Conservation (phyloP, 495 filamentous ascomycete genomes). For the Hapsidospora chrysogenum region DNA sequence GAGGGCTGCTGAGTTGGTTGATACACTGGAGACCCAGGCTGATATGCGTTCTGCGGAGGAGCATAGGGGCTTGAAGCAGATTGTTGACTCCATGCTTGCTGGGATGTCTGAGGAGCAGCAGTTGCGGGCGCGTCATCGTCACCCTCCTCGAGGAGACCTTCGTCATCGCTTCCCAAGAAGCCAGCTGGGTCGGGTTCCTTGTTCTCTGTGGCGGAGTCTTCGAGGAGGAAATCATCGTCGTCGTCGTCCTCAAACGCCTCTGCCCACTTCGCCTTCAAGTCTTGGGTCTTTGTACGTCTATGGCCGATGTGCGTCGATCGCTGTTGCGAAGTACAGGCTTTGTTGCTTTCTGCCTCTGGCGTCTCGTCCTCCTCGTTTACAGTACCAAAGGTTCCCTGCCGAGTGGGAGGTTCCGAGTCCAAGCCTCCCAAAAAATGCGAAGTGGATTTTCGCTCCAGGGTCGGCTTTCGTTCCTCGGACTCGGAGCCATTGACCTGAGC, state of each 20-base stretch:
- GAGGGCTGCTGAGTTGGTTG: no score
- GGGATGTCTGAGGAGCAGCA: no score
- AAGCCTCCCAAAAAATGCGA: constrained; percentile 31
- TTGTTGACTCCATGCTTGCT: constrained; percentile 1
- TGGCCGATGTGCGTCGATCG: neutral
- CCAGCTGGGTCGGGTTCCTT: constrained; percentile 33
- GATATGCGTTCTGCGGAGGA: neutral
- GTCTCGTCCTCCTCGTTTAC: constrained; percentile 6
- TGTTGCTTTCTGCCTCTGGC: neutral
- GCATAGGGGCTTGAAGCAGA: neutral
- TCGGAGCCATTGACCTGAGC: constrained; percentile 16
- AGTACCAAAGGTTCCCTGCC: neutral
- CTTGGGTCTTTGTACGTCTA: constrained; percentile 9
- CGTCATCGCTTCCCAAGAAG: constrained; percentile 54
- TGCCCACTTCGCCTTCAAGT: constrained; percentile 70
- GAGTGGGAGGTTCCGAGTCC: constrained; percentile 5
- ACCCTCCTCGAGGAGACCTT: constrained; percentile 52
- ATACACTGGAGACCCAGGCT: no score
- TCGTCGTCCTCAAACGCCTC: constrained; percentile 68
- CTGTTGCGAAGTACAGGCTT: no score
- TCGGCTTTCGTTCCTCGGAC: constrained; percentile 4
- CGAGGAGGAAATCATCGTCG: constrained; percentile 45
- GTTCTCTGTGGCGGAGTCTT: constrained; percentile 15
- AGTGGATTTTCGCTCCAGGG: constrained; percentile 41
- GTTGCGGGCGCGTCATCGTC: constrained; percentile 9